Evolutionary conservation across 2,329 filamentous ascomycete genomes (phyloP).

Genomic region (Tetracladium maxilliforme): DNA sequence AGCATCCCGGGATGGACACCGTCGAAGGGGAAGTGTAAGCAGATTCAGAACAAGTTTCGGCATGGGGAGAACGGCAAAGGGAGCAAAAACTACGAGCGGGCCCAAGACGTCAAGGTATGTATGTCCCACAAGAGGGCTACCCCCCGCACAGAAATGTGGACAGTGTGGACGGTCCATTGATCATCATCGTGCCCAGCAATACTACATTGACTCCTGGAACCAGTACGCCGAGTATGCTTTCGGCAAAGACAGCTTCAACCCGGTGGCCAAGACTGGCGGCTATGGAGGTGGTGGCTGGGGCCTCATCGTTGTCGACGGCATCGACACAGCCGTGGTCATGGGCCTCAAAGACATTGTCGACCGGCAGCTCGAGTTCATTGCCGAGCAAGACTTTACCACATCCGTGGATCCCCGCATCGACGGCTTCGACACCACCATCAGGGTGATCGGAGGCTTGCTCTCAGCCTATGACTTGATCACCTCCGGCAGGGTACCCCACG

Average conservation of each 20-base stretch:
- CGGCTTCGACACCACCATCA: slow-evolving; percentile 10
- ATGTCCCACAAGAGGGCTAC: too few species aligned
- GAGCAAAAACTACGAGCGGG: too few species aligned
- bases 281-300: slow-evolving; percentile 11
- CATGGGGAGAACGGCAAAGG: too few species aligned
- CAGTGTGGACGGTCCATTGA: too few species aligned
- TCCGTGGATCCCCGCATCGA: slow-evolving; percentile 3
- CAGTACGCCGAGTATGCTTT: slow-evolving; percentile 10
- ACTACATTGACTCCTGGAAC: slow-evolving; percentile 8
- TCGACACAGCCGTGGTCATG: slow-evolving; percentile 11
- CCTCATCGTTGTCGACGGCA: slow-evolving; percentile 9
- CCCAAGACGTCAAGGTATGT: too few species aligned
- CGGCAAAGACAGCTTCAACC: slow-evolving; percentile 7
- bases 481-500: slow-evolving; percentile 8
- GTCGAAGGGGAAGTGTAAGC: too few species aligned
- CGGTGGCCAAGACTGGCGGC: slow-evolving; percentile 6
- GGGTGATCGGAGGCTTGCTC: slow-evolving; percentile 10
- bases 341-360: slow-evolving; percentile 10
- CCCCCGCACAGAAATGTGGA: too few species aligned
- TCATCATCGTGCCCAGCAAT: slow-evolving; percentile 8
- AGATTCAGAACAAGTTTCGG: too few species aligned
- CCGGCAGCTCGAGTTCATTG: slow-evolving; percentile 8
- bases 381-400: slow-evolving; percentile 8
- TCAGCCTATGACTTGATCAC: slow-evolving; percentile 10
- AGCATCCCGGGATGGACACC: too few species aligned